Evolutionary conservation across 2,329 filamentous ascomycete species (phyloP).

Genomic region (Neopestalotiopsis sp.): DNA sequence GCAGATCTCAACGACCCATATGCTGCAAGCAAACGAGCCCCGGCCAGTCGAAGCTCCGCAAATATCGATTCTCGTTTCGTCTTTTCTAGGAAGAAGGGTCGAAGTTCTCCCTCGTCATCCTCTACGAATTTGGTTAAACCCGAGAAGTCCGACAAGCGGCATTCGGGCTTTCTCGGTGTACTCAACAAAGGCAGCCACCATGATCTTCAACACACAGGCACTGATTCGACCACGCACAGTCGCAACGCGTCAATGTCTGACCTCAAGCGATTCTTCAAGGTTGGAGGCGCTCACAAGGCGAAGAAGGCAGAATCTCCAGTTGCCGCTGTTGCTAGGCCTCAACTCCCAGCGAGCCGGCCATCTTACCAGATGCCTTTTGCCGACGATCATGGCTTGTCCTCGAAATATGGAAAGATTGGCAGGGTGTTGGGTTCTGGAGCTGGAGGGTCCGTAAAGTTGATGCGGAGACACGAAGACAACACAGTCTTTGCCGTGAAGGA

Average conservation of each 20-base stretch:
- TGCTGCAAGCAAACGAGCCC: slow-evolving; percentile 77
- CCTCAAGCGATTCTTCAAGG: slow-evolving; percentile 94
- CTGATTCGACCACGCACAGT: slow-evolving; percentile 54
- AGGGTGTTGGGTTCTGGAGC: slow-evolving; percentile 93
- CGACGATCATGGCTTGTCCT: slow-evolving; percentile 87
- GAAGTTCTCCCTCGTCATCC: slow-evolving; percentile 60
- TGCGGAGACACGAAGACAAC: slow-evolving; percentile 91
- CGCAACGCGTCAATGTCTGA: slow-evolving; percentile 88
- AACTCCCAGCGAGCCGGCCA: slow-evolving; percentile 52
- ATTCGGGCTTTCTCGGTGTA: slow-evolving; percentile 48
- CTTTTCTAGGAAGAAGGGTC: slow-evolving; percentile 77
- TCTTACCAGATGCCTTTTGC: slow-evolving; percentile 81
- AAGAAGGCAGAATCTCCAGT: slow-evolving; percentile 71
- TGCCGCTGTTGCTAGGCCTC: slow-evolving; percentile 56
- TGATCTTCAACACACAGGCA: slow-evolving; percentile 52
- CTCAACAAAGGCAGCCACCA: slow-evolving; percentile 37
- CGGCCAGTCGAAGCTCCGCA: slow-evolving; percentile 67
- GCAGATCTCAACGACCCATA: slow-evolving; percentile 87
- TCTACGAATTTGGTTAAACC: slow-evolving; percentile 54
- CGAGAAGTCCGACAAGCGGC: slow-evolving; percentile 54
- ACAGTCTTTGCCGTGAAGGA: slow-evolving; percentile 98
- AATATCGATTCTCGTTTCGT: slow-evolving; percentile 81
- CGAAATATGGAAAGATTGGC: slow-evolving; percentile 95
- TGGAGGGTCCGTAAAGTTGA: slow-evolving; percentile 89
- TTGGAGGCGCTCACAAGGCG: slow-evolving; percentile 71